A percentile compares a stretch with the other conserved stretches of the same genome.
Evolutionary conservation across 2,329 filamentous ascomycete genomes (phyloP).

Genomic region (Cercospora brassicicola): DNA sequence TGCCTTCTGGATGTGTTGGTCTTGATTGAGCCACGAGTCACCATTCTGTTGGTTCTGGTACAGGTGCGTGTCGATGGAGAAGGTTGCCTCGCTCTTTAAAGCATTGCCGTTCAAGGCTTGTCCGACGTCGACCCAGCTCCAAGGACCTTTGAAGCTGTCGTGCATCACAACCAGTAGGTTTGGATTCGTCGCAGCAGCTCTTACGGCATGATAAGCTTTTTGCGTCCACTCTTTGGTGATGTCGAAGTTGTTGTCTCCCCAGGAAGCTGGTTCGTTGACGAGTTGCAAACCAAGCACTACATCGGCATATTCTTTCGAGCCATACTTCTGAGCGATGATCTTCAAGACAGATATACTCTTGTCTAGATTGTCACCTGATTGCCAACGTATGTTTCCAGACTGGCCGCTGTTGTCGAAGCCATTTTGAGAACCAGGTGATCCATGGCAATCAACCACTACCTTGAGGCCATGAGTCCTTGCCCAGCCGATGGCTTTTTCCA

Average conservation of each 20-base stretch:
- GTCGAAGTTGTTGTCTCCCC: conserved; percentile 39
- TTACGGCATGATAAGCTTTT: conserved; percentile 40
- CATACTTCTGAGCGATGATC: conserved; percentile 45
- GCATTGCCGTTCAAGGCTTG: conserved; percentile 32
- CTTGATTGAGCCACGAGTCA: conserved; percentile 43
- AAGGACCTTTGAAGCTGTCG: conserved; percentile 40
- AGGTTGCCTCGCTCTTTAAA: conserved; percentile 32
- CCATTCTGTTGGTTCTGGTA: conserved; percentile 46
- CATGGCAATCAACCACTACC: conserved; percentile 55
- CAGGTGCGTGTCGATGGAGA: conserved; percentile 48
- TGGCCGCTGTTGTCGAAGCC: conserved; percentile 46
- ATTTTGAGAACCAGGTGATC: conserved; percentile 53
- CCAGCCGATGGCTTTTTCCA: conserved; percentile 48
- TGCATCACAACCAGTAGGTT: conserved; percentile 44
- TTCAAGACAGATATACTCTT: conserved; percentile 43
- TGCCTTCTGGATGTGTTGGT: conserved; percentile 45
- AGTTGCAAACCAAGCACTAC: conserved; percentile 48
- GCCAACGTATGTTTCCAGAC: conserved; percentile 33
- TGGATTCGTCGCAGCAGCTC: conserved; percentile 35
- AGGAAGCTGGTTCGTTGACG: conserved; percentile 48
- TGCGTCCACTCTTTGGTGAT: conserved; percentile 41
- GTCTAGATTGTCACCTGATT: conserved; percentile 36
- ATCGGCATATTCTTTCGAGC: conserved; percentile 41
- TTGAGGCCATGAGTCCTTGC: conserved; percentile 47
- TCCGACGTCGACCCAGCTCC: conserved; percentile 37